A percentile compares a stretch with the other conserved stretches of the same genome.
These are phyloP conservation scores for Plenodomus lindquistii DNA, from an alignment of 2,329 filamentous ascomycete genomes.

Conservation along the genomic window DNA sequence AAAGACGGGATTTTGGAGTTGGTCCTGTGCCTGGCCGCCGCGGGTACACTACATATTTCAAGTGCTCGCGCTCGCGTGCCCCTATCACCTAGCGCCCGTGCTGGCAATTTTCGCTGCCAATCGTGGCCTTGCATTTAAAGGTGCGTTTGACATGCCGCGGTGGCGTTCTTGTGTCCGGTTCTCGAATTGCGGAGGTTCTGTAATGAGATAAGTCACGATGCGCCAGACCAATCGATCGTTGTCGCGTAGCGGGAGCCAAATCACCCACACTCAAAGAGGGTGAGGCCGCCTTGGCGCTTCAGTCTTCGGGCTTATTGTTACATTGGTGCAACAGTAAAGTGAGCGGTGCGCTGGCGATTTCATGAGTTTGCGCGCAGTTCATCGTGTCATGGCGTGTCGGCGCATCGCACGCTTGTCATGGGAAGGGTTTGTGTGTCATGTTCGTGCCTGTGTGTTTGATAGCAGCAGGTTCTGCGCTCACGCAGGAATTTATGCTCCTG, in stretches of 20 bases:
- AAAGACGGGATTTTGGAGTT: neutral
- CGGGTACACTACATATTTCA: neutral
- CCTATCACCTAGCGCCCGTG: neutral
- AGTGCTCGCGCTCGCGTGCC: constrained; percentile 11
- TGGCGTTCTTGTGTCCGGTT: constrained; percentile 13
- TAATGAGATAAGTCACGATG: constrained; percentile 12
- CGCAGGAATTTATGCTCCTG: too few relatives aligned
- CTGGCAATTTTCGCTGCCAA: constrained; percentile 1
- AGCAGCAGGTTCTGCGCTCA: neutral
- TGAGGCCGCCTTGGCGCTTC: constrained; percentile 16
- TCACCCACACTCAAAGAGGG: constrained; percentile 9
- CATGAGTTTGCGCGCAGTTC: neutral
- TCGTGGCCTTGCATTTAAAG: constrained; percentile 6
- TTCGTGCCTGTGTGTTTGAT: neutral
- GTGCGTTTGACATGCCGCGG: constrained; percentile 14
- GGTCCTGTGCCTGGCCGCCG: neutral
- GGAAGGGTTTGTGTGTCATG: neutral
- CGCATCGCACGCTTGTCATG: neutral
- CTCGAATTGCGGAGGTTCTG: constrained; percentile 9
- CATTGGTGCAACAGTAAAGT: neutral
- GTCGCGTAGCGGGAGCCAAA: constrained; percentile 12
- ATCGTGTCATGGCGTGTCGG: neutral
- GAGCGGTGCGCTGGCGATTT: neutral
- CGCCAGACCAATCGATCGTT: constrained; percentile 12
- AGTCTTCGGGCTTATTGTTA: constrained; percentile 7